Base-by-base conservation (phyloP, 495 filamentous ascomycete genomes). In the Penicillium psychrofluorescens region DNA sequence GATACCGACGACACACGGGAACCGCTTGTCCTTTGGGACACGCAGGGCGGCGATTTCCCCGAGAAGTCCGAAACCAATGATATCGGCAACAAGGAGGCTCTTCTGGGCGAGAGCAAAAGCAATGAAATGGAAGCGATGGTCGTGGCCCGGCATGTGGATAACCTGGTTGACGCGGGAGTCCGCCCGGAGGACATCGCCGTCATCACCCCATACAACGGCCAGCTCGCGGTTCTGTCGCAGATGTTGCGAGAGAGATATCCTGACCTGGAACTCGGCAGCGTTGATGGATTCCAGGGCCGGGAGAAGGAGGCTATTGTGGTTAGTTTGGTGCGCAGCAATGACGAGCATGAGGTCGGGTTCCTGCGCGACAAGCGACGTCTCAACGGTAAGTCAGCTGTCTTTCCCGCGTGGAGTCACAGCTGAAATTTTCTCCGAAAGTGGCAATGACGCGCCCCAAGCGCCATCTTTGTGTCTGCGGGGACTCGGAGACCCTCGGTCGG, bases 261-360 rank as follows among this genome's bases (percentile, higher is more conserved):
- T 0, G 89, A 81, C 4, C 78, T 99, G 11, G 92, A 99, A 60
- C 67, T 97, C 12, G 92, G 92, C 22, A 95, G 86, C 52, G 88
- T 99, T 3, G 92, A 99, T 65, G 90, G 90, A 7, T 99, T 99
- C 60, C 92, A 99, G 60, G 92, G 92, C 32, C 76, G 92, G 10
- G 92, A 99, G 66, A 98, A 99, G 64, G 92, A 99, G 61, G 92
- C 86, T 2, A 84, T 99, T 32, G 78, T 99, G 29, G 80, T 99
- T 12, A 89, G 80, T 59, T 72, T 96, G 15, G 92, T 99, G 32
- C 74, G 92, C 50, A 95, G 90, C 64, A 97, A 97, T 65, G 52
- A 77, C 13, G 80, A 86, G 41, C 76, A 83, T 22, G 90, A 96
- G 64, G 89, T 95, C 9, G 92, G 92, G 11, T 98, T 99, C 58